Conservation (phyloP, 192 early-diverging fungal species). For the Coemansia sp. region DNA sequence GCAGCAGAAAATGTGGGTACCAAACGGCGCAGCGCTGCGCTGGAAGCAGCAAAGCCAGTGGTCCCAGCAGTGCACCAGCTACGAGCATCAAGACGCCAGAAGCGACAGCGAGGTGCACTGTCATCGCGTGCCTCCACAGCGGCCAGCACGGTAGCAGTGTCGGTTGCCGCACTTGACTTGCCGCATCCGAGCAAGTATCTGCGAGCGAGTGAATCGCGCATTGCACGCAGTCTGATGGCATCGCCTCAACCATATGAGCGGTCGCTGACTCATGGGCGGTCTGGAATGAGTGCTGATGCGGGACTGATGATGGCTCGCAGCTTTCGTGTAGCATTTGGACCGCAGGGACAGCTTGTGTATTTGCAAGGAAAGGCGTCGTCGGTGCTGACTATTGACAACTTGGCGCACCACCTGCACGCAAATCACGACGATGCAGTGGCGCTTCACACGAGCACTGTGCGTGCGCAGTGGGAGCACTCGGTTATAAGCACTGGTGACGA, state of each 20-base stretch:
- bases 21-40: neutral
- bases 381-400: slow-evolving; percentile 48
- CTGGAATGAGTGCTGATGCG: slow-evolving; percentile 62
- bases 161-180: slow-evolving; percentile 26
- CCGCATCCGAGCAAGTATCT: slow-evolving; percentile 45
- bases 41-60: neutral
- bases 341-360: slow-evolving; percentile 65
- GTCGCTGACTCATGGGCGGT: slow-evolving; percentile 46
- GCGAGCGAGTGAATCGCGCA: slow-evolving; percentile 24
- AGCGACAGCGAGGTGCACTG: neutral
- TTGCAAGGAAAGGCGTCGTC: slow-evolving; percentile 16
- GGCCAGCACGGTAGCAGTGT: neutral
- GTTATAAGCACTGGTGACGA: neutral
- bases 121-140: neutral
- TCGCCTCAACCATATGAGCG: slow-evolving; percentile 25
- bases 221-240: slow-evolving; percentile 13
- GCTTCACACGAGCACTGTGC: slow-evolving; percentile 12
- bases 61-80: neutral
- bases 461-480: slow-evolving; percentile 33
- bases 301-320: slow-evolving; percentile 78
- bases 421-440: slow-evolving; percentile 13
- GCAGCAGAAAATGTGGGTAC: neutral
- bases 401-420: slow-evolving; percentile 33
- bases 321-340: slow-evolving; percentile 84
- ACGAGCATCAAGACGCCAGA: neutral